Conservation (phyloP, 148 eudicot species). For the Amaranthus hypochondriacus region DNA sequence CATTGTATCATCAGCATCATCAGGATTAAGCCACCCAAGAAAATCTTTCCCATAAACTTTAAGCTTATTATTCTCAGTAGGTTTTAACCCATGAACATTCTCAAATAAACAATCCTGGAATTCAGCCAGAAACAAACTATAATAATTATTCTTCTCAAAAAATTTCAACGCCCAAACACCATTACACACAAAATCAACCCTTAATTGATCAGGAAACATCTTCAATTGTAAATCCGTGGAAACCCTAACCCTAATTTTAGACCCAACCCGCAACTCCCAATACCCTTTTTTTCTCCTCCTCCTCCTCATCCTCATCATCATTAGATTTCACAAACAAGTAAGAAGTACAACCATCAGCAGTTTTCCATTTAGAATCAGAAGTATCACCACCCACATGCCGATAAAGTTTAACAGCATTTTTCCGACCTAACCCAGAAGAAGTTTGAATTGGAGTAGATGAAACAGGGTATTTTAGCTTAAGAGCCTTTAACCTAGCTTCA, state of each 20-base stretch:
- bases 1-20: constrained; percentile 72
- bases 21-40: constrained; percentile 75
- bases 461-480: constrained; percentile 48
- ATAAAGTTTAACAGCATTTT: constrained; percentile 52
- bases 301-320: no score
- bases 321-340: no score
- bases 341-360: no score
- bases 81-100: constrained; percentile 57
- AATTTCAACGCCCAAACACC: constrained; percentile 93
- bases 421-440: constrained; percentile 3
- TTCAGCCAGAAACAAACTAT: constrained; percentile 43
- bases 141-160: constrained; percentile 36
- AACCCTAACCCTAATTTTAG: no score
- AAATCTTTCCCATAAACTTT: constrained; percentile 89
- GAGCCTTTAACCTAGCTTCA: constrained; percentile 51
- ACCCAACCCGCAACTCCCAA: no score
- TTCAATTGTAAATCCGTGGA: no score
- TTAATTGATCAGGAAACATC: no score
- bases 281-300: no score
- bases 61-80: constrained; percentile 65
- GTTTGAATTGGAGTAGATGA: constrained; percentile 5
- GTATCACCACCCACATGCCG: no score
- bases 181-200: no score
- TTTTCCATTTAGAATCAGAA: no score
- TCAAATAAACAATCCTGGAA: constrained; percentile 82